Evolutionary conservation across 345 rosid species (phyloP).

Genomic region (Trapa bicornis): DNA sequence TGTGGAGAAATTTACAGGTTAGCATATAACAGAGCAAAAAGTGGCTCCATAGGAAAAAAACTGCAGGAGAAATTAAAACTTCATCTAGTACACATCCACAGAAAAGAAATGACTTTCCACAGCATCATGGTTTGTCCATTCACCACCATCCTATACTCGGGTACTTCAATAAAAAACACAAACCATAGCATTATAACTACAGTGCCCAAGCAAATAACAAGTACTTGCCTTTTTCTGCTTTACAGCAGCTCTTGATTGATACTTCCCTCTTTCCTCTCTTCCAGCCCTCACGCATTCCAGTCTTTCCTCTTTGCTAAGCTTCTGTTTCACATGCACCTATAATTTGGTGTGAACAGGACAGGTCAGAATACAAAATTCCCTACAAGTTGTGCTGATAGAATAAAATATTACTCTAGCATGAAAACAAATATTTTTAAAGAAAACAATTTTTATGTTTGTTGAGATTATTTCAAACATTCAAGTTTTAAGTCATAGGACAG

Average conservation of each 20-base stretch:
- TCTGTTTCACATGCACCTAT: constrained; percentile 74
- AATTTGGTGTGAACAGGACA: neutral
- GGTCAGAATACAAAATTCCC: neutral
- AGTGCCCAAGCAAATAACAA: neutral
- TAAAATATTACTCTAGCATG: neutral
- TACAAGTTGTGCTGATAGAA: neutral
- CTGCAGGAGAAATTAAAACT: too few species aligned
- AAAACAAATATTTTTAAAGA: neutral
- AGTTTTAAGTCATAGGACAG: neutral
- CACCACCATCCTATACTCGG: too few species aligned
- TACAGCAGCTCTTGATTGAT: constrained; percentile 49
- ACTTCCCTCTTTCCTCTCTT: constrained; percentile 73
- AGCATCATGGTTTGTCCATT: too few species aligned
- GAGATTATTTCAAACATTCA: neutral
- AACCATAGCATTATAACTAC: neutral
- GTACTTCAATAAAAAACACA: too few species aligned
- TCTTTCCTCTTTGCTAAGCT: constrained; percentile 68
- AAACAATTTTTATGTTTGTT: neutral
- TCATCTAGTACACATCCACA: too few species aligned
- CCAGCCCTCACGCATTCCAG: constrained; percentile 74
- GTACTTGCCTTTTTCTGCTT: constrained; percentile 69
- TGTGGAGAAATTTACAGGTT: neutral
- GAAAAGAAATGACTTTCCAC: too few species aligned
- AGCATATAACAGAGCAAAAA: neutral
- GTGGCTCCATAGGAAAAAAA: too few species aligned